These are phyloP conservation scores for Sonneratia caseolaris DNA, from an alignment of 345 rosid genomes.

Conservation along the genomic window DNA sequence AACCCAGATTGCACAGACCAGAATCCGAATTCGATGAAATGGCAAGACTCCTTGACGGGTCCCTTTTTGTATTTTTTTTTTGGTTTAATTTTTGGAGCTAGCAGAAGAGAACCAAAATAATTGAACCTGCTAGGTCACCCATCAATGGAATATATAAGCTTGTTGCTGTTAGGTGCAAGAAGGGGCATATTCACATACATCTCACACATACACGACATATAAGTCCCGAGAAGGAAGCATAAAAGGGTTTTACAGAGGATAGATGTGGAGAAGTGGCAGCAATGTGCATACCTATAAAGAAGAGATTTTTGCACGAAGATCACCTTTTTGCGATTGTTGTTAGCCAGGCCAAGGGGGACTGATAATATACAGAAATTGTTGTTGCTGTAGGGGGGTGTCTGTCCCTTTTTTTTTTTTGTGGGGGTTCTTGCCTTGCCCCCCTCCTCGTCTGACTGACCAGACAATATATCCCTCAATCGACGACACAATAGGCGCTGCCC, in stretches of 20 bases:
- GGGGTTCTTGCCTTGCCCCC: background rate
- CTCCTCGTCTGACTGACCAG: background rate
- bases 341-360: slow-evolving; percentile 4
- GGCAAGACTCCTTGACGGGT: slow-evolving; percentile 4
- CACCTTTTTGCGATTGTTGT: slow-evolving; percentile 23
- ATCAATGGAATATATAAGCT: slow-evolving; percentile 1
- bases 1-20: slow-evolving; percentile 4
- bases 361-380: slow-evolving; percentile 1
- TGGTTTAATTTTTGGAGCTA: background rate
- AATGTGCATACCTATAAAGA: slow-evolving; percentile 24
- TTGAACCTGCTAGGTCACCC: slow-evolving; percentile 1
- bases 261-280: slow-evolving; percentile 10
- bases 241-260: background rate
- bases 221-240: slow-evolving; percentile 1
- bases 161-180: slow-evolving; percentile 8
- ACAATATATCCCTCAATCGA: slow-evolving; percentile 10
- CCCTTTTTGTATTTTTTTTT: background rate
- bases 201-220: background rate
- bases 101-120: background rate
- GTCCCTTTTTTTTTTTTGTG: background rate
- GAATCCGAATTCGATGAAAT: slow-evolving; percentile 6
- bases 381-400: background rate
- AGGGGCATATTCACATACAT: background rate
- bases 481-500: background rate
- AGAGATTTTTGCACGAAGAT: slow-evolving; percentile 12